Conservation (phyloP, 148 eudicot genomes). For the Diospyros lotus region DNA sequence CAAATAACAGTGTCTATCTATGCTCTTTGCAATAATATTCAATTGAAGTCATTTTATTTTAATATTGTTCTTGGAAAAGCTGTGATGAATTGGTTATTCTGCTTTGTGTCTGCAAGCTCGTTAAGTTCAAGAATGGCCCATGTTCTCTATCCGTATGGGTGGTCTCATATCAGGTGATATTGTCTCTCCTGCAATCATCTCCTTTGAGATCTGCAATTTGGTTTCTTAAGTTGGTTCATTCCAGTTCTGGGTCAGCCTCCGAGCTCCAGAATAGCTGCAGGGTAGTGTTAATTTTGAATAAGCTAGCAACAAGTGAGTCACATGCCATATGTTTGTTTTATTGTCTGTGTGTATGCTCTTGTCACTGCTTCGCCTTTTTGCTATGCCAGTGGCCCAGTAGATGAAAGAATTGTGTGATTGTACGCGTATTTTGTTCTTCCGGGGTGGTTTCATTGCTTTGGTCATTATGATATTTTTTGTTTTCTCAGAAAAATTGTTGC, state of each 20-base stretch:
- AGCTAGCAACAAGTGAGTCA: neutral
- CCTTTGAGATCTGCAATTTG: slow-evolving; percentile 20
- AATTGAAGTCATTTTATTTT: neutral
- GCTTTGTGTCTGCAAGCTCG: slow-evolving; percentile 7
- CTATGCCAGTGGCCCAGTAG: neutral
- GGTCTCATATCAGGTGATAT: slow-evolving; percentile 20
- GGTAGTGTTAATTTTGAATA: neutral
- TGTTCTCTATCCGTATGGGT: slow-evolving; percentile 3
- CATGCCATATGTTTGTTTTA: neutral
- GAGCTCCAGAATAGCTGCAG: slow-evolving; percentile 1
- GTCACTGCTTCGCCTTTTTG: neutral
- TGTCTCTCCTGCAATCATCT: neutral
- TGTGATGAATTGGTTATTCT: neutral
- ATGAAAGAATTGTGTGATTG: neutral
- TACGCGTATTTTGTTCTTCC: neutral
- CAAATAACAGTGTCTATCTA: no score
- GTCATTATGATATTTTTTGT: no score
- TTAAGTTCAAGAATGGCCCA: slow-evolving; percentile 16
- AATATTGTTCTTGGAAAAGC: neutral
- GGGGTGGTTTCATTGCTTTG: neutral
- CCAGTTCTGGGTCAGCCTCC: neutral
- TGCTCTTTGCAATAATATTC: no score
- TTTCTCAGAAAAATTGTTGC: no score
- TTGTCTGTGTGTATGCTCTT: neutral
- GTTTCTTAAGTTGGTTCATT: neutral